These are phyloP conservation scores for Somion occarium DNA, from an alignment of 1,284 basidiomycete genomes.

Conservation along the genomic window DNA sequence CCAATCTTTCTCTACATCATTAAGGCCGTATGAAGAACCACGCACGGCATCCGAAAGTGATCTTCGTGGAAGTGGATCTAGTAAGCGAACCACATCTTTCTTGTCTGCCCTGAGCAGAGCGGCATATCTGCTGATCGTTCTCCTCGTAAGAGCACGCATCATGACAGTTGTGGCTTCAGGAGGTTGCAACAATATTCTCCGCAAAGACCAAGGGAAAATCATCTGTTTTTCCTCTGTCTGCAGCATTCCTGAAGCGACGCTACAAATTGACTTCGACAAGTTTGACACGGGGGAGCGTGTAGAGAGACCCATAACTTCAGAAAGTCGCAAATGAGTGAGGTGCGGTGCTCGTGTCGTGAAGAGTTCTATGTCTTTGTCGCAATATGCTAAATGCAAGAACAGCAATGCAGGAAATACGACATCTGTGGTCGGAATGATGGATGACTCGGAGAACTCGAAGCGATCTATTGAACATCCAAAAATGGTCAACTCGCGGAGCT, in stretches of 20 bases:
- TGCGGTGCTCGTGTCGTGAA: slow-evolving; percentile 10
- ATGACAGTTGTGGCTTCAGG: neutral
- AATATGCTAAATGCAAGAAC: slow-evolving; percentile 10
- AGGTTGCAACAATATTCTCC: neutral
- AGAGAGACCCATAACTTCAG: neutral
- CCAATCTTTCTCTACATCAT: neutral
- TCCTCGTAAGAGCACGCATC: neutral
- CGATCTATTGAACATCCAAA: slow-evolving; percentile 1
- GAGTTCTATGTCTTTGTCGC: slow-evolving; percentile 6
- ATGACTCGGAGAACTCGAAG: neutral
- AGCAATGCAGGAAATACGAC: slow-evolving; percentile 9
- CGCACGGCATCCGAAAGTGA: neutral
- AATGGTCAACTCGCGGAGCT: neutral
- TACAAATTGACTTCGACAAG: neutral
- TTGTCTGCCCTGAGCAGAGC: neutral
- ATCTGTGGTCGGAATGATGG: neutral
- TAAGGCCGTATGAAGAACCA: neutral
- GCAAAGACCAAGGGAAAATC: neutral
- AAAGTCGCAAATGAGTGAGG: slow-evolving; percentile 13
- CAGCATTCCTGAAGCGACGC: neutral
- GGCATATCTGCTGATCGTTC: neutral
- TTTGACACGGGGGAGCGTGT: too few species aligned
- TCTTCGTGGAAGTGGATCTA: neutral
- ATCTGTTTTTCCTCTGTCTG: neutral
- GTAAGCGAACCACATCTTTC: neutral